Percentiles rank a stretch among this genome's conserved stretches.
phyloP scores from a whole-genome alignment of 2,329 filamentous ascomycete genomes.

The Diaporthe humulicola region DNA sequence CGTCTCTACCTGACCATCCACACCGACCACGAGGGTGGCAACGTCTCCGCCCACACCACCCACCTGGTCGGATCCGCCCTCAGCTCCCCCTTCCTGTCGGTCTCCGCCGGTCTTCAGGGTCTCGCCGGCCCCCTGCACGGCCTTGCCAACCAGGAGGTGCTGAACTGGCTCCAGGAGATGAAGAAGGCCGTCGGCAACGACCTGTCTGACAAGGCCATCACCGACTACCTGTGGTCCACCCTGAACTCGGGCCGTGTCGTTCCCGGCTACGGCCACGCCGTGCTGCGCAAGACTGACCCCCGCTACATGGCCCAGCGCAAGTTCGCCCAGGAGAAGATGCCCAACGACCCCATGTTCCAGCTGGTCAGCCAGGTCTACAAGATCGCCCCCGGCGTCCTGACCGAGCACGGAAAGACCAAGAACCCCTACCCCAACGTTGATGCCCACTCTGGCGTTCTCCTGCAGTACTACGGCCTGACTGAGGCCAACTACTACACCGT shows the following conservation, averaged over 20 bases:
- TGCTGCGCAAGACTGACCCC: constrained; percentile 99
- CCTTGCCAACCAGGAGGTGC: constrained; percentile 99
- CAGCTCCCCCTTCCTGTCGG: constrained; percentile 96
- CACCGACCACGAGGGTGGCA: constrained; percentile 99
- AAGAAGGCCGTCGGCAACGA: constrained; percentile 95
- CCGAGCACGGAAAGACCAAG: constrained; percentile 99
- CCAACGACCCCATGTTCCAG: constrained; percentile 99
- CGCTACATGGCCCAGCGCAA: constrained; percentile 98
- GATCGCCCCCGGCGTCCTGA: constrained; percentile 97
- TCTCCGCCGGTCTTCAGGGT: constrained; percentile 97
- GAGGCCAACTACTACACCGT: constrained; percentile 99
- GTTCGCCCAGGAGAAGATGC: constrained; percentile 93
- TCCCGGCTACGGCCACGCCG: constrained; percentile 97
- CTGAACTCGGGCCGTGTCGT: constrained; percentile 96
- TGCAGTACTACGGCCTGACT: constrained; percentile 99
- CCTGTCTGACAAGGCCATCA: constrained; percentile 95
- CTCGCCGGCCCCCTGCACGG: constrained; percentile 98
- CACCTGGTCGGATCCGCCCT: constrained; percentile 97
- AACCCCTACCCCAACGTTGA: constrained; percentile 99
- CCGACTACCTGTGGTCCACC: constrained; percentile 98
- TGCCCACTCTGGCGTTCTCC: constrained; percentile 97
- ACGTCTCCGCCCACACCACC: constrained; percentile 98
- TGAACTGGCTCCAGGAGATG: constrained; percentile 99
- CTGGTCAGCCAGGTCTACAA: constrained; percentile 99
- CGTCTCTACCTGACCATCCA: constrained; percentile 99